These are phyloP conservation scores for Cicer chorassanicum DNA, from an alignment of 306 rosid genomes.

Conservation along the genomic window DNA sequence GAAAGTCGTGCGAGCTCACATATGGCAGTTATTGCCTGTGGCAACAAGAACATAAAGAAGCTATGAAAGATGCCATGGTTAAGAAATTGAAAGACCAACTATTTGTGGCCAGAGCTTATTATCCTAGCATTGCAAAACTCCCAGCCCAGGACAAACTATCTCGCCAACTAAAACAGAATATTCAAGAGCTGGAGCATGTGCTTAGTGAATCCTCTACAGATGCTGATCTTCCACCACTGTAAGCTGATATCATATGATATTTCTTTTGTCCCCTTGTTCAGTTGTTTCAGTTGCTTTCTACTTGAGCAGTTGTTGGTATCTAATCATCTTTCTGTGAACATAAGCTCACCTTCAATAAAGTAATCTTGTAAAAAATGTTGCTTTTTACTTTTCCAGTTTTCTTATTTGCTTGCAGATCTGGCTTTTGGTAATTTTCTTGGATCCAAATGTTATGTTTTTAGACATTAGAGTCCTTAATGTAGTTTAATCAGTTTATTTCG, in stretches of 20 bases:
- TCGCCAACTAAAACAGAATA: conserved; percentile 81
- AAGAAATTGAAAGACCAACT: conserved; percentile 89
- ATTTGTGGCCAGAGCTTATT: conserved; percentile 96
- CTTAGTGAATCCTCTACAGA: conserved; percentile 91
- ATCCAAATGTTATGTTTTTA: conserved; percentile 3
- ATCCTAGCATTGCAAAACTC: conserved; percentile 91
- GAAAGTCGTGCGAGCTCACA: conserved; percentile 75
- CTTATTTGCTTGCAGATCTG: conserved; percentile 21
- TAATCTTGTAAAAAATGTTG: conserved; percentile 14
- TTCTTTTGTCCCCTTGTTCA: conserved; percentile 26
- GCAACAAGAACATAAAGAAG: conserved; percentile 82
- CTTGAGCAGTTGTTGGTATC: conserved; percentile 37
- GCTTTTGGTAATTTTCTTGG: conserved; percentile 34
- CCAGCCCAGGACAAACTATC: conserved; percentile 76
- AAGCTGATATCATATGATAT: conserved; percentile 53
- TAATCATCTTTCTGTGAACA: neutral
- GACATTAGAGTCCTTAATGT: conserved; percentile 4
- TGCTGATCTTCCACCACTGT: conserved; percentile 89
- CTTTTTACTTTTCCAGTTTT: neutral
- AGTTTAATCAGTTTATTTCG: conserved; percentile 22
- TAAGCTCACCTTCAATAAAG: conserved; percentile 33
- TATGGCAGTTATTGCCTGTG: conserved; percentile 95
- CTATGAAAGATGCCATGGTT: conserved; percentile 76
- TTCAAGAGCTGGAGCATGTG: conserved; percentile 92
- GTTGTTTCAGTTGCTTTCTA: conserved; percentile 31